Percentiles rank a stretch among this genome's conserved stretches.
phyloP scores from a whole-genome alignment of 129 eudicot species.

The Chrysanthemum lavandulifolium region DNA sequence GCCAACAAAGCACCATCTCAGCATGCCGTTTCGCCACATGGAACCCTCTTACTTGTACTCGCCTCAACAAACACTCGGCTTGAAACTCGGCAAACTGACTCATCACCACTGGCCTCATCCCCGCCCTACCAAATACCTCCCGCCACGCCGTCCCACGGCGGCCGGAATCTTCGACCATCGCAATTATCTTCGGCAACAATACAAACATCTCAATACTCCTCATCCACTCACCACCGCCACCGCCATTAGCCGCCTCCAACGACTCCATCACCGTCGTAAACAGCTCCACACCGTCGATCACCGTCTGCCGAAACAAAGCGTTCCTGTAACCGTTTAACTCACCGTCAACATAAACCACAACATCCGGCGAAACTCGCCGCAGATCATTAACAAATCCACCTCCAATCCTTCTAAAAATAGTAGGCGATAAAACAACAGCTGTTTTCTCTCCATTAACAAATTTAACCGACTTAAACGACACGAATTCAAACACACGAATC shows the following conservation, averaged over 20 bases:
- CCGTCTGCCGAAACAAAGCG: conserved; percentile 53
- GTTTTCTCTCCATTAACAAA: conserved; percentile 66
- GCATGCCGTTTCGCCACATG: conserved; percentile 75
- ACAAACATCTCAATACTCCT: conserved; percentile 69
- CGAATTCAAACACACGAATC: conserved; percentile 49
- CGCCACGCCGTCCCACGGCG: conserved; percentile 31
- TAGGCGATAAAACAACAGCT: conserved; percentile 56
- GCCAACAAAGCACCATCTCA: conserved; percentile 99
- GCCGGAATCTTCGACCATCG: conserved; percentile 29
- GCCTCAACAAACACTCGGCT: conserved; percentile 53
- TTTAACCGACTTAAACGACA: conserved; percentile 60
- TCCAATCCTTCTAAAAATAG: conserved; percentile 65
- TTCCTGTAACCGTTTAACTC: conserved; percentile 51
- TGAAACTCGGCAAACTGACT: conserved; percentile 37
- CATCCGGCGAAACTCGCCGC: conserved; percentile 61
- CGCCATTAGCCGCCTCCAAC: conserved; percentile 59
- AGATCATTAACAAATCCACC: conserved; percentile 61
- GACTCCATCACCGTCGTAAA: conserved; percentile 76
- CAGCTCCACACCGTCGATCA: conserved; percentile 74
- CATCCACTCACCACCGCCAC: conserved; percentile 51
- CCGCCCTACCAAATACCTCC: conserved; percentile 34
- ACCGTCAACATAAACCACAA: conserved; percentile 66
- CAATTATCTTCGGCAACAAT: conserved; percentile 57
- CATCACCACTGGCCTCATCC: conserved; percentile 27
- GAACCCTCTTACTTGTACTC: conserved; percentile 78